These are phyloP conservation scores for Fennellomyces sp. DNA, from an alignment of 371 early-diverging fungal species.

Conservation along the genomic window DNA sequence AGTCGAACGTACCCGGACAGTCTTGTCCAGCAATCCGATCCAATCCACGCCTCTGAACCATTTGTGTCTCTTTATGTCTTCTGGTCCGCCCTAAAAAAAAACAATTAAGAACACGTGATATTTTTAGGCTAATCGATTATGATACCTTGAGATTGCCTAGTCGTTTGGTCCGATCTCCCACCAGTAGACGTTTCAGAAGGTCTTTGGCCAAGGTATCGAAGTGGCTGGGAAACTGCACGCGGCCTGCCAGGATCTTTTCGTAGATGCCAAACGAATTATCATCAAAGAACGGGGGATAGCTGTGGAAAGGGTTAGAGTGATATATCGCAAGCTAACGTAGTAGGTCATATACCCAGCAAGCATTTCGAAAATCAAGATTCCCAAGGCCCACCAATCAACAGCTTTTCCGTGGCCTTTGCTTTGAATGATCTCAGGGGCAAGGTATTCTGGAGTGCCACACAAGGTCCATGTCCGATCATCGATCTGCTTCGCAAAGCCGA, in stretches of 20 bases:
- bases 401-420: constrained; percentile 96
- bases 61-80: constrained; percentile 81
- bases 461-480: constrained; percentile 85
- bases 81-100: constrained; percentile 31
- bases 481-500: constrained; percentile 97
- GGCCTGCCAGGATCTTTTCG: constrained; percentile 79
- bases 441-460: constrained; percentile 99
- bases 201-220: constrained; percentile 78
- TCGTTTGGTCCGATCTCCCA: constrained; percentile 75
- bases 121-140: not conserved
- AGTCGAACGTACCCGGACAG: constrained; percentile 64
- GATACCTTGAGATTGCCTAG: constrained; percentile 62
- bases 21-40: constrained; percentile 71
- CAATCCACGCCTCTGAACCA: constrained; percentile 90
- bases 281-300: constrained; percentile 94
- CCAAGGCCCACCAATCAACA: constrained; percentile 99
- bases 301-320: not conserved
- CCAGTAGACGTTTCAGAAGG: constrained; percentile 73
- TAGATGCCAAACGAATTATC: constrained; percentile 91
- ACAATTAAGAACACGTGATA: not conserved
- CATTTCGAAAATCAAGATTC: constrained; percentile 97
- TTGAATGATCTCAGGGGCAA: constrained; percentile 98
- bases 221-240: constrained; percentile 74
- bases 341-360: constrained; percentile 64
- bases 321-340: not conserved